Percentiles rank a stretch among this genome's conserved stretches.
Evolutionary conservation across 805 yeast species (phyloP).

Genomic region (Scheffersomyces lignosus): DNA sequence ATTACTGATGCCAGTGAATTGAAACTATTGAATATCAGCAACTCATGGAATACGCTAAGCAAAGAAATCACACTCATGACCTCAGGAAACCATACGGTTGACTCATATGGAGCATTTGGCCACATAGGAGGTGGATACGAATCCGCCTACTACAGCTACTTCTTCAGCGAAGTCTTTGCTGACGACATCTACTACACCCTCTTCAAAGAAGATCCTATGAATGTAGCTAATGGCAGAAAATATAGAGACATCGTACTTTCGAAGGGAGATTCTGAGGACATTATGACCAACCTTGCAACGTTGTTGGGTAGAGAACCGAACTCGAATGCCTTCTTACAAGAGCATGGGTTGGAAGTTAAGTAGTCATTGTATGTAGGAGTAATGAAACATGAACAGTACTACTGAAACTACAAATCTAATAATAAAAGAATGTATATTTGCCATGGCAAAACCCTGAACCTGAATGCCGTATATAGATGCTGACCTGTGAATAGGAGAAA

Average conservation of each 20-base stretch:
- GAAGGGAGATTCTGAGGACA: slow-evolving; percentile 77
- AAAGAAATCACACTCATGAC: slow-evolving; percentile 60
- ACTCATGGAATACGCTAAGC: slow-evolving; percentile 66
- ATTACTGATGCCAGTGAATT: slow-evolving; percentile 42
- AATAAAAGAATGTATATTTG: no score
- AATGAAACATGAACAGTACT: no score
- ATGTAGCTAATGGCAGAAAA: slow-evolving; percentile 57
- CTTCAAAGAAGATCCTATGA: slow-evolving; percentile 69
- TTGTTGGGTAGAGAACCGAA: slow-evolving; percentile 76
- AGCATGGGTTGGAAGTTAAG: slow-evolving; percentile 25
- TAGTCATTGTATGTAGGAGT: no score
- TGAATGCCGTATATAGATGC: no score
- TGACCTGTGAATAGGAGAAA: neutral
- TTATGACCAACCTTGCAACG: slow-evolving; percentile 60
- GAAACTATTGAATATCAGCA: slow-evolving; percentile 45
- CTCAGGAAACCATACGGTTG: slow-evolving; percentile 53
- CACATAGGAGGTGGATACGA: slow-evolving; percentile 86
- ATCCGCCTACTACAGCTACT: slow-evolving; percentile 82
- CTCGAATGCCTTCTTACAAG: slow-evolving; percentile 69
- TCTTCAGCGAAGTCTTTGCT: slow-evolving; percentile 85
- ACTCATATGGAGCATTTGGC: slow-evolving; percentile 74
- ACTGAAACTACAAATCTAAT: no score
- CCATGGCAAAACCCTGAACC: no score
- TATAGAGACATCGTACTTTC: slow-evolving; percentile 71
- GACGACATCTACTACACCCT: slow-evolving; percentile 75